These are phyloP conservation scores for Phlebiopsis gigantea DNA, from an alignment of 768 basidiomycete species.

Conservation along the genomic window DNA sequence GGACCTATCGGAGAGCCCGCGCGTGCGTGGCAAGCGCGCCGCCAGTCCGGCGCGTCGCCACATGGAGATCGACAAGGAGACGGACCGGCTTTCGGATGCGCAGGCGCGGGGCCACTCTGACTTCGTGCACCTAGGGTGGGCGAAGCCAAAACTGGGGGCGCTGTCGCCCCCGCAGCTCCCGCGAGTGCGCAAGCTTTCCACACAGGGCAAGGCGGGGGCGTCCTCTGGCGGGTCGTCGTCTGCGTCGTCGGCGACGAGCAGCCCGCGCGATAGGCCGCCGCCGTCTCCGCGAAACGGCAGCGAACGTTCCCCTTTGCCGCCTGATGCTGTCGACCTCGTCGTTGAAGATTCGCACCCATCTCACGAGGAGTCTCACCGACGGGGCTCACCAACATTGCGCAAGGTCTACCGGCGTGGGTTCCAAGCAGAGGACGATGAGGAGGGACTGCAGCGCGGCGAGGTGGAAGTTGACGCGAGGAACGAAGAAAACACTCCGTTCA, in stretches of 20 bases:
- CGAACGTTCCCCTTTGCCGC: slow-evolving; percentile 34
- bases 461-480: slow-evolving; percentile 32
- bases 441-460: slow-evolving; percentile 29
- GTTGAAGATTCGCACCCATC: slow-evolving; percentile 61
- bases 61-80: slow-evolving; percentile 44
- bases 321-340: slow-evolving; percentile 87
- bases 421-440: slow-evolving; percentile 33
- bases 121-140: slow-evolving; percentile 46
- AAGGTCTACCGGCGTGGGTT: slow-evolving; percentile 52
- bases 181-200: slow-evolving; percentile 13
- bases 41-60: slow-evolving; percentile 20
- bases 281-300: slow-evolving; percentile 17
- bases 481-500: slow-evolving; percentile 22
- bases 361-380: slow-evolving; percentile 44
- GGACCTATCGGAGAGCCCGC: slow-evolving; percentile 16
- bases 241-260: slow-evolving; percentile 14
- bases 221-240: slow-evolving; percentile 12
- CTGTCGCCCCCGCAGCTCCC: slow-evolving; percentile 19
- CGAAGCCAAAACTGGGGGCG: slow-evolving; percentile 22
- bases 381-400: slow-evolving; percentile 57
- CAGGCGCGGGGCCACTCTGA: slow-evolving; percentile 17
- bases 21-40: slow-evolving; percentile 13
- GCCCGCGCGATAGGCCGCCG: slow-evolving; percentile 15
- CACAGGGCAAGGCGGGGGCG: slow-evolving; percentile 8
- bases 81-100: slow-evolving; percentile 29